Evolutionary conservation across 805 yeast species (phyloP).

Genomic region (Saccharomycopsis sp.): DNA sequence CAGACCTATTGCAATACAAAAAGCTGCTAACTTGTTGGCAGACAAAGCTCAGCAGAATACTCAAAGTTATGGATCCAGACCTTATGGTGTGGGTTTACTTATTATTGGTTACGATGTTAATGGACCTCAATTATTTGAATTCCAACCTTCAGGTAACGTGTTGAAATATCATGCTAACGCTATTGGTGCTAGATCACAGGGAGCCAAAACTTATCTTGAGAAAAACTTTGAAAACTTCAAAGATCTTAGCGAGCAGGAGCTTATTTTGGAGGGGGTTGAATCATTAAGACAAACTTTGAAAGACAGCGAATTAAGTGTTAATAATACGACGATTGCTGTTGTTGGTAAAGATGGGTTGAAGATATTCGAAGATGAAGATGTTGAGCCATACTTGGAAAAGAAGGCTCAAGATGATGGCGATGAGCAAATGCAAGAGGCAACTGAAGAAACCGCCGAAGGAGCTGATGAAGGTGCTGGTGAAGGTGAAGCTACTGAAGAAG

Average conservation of each 20-base stretch:
- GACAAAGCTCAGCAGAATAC: slow-evolving; percentile 97
- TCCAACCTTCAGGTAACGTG: slow-evolving; percentile 92
- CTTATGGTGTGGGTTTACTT: slow-evolving; percentile 94
- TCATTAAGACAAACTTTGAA: slow-evolving; percentile 93
- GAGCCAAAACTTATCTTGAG: slow-evolving; percentile 93
- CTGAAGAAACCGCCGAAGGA: slow-evolving; percentile 2
- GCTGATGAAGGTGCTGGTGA: slow-evolving; percentile 1
- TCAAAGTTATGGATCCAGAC: slow-evolving; percentile 92
- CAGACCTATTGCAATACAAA: slow-evolving; percentile 74
- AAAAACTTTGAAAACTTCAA: slow-evolving; percentile 68
- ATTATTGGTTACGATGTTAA: slow-evolving; percentile 88
- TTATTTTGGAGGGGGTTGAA: slow-evolving; percentile 78
- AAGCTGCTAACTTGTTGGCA: slow-evolving; percentile 80
- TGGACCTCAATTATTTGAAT: slow-evolving; percentile 91
- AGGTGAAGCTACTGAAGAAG: slow-evolving; percentile 1
- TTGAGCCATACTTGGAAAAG: slow-evolving; percentile 31
- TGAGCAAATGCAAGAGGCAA: not conserved
- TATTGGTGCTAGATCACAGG: slow-evolving; percentile 97
- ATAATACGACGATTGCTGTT: slow-evolving; percentile 84
- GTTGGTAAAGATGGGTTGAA: slow-evolving; percentile 83
- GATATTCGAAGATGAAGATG: slow-evolving; percentile 80
- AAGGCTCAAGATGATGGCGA: not conserved
- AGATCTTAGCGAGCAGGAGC: slow-evolving; percentile 55
- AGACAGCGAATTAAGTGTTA: slow-evolving; percentile 80
- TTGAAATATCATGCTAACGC: slow-evolving; percentile 91